phyloP scores from a whole-genome alignment of 129 eudicot genomes.

The Flaveria linearis region DNA sequence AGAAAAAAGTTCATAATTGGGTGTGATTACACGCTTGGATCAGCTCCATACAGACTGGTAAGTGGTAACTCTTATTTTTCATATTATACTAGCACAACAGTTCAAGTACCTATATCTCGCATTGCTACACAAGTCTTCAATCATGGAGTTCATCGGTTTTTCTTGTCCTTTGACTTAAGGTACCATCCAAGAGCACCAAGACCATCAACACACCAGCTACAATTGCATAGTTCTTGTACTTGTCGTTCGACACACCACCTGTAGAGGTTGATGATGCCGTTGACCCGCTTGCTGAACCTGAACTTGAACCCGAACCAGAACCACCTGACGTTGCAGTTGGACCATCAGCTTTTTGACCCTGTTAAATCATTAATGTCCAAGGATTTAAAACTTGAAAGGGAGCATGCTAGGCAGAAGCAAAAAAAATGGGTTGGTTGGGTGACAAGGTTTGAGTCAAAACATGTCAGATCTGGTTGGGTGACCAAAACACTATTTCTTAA shows the following conservation, averaged over 20 bases:
- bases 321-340: slow-evolving; percentile 54
- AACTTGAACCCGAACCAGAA: slow-evolving; percentile 19
- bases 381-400: too few species aligned
- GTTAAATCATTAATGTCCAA: slow-evolving; percentile 3
- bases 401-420: not conserved
- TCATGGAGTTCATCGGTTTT: slow-evolving; percentile 65
- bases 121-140: slow-evolving; percentile 31
- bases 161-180: slow-evolving; percentile 45
- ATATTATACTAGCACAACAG: slow-evolving; percentile 16
- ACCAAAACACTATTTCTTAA: not conserved
- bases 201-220: slow-evolving; percentile 54
- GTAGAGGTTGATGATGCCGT: slow-evolving; percentile 42
- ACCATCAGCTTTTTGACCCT: slow-evolving; percentile 77
- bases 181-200: slow-evolving; percentile 72
- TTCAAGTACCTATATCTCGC: not conserved
- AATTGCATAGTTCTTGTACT: slow-evolving; percentile 67
- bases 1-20: not conserved
- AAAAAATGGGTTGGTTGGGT: slow-evolving; percentile 6
- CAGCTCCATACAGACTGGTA: slow-evolving; percentile 10
- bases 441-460: not conserved
- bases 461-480: not conserved
- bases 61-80: slow-evolving; percentile 17
- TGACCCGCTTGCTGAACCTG: slow-evolving; percentile 45
- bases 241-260: slow-evolving; percentile 58
- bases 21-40: not conserved